Evolutionary conservation across 768 basidiomycete species (phyloP), one percentile per base, ranked within the genome.

Genomic region (Panellus pusillus): DNA sequence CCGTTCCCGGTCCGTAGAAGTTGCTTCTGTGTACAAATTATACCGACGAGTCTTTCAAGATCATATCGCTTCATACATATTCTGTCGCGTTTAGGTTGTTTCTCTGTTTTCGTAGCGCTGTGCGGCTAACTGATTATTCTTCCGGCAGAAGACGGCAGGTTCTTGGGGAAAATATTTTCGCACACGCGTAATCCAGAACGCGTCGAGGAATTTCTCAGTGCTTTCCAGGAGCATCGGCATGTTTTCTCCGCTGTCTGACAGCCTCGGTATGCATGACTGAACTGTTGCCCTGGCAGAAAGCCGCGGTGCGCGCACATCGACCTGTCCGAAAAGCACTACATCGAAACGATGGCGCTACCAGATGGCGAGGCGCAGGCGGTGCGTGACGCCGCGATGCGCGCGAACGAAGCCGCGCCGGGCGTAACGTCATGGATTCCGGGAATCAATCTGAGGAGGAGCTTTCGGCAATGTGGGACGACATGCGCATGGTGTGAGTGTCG

Each of bases 131-230:
- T 24, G 24, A 3, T 24, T 24, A 35, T 35, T 9, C 32, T 35
- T 14, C 7, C 8, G 3, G 14, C 32, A 35, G 32, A 58, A 46
- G 57, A 58, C 24, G 57, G 52, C 6, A 52, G 44, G 0, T 58
- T 58, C 40, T 46, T 58, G 8, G 57, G 57, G 11, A 50, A 50
- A 24, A 53, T 58, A 4, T 58, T 58, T 42, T 58, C 57, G 9
- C 57, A 58, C 18, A 54, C 57, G 2, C 52, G 52, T 2, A 37
- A 50, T 38, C 37, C 52, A 4, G 41, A n/a, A 6, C 52, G 57
- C 17, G 43, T 58, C 19, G 29, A 4, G 14, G 57, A 58, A 15
- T 58, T 58, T 31, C 20, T 58, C 6, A 40, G 50, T 20, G 57
- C 57, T 0, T 54, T 54, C 35, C 38, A 58, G 29, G 52, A 54